Base-by-base conservation (phyloP, 73 alveolate genomes). In the Blepharisma stoltei region DNA sequence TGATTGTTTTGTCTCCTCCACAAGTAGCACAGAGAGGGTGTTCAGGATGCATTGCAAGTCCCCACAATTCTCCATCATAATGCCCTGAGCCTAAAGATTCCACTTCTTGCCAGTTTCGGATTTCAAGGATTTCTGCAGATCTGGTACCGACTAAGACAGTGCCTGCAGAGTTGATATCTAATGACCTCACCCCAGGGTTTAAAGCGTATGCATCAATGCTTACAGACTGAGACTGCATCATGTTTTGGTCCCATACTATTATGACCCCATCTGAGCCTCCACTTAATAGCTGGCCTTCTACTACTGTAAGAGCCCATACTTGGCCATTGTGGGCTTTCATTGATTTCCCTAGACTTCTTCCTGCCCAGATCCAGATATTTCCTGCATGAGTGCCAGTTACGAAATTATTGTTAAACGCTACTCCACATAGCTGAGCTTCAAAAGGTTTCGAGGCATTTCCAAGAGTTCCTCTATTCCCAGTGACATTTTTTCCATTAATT, bases 61-160 rank as follows among this genome's bases (percentile, higher is more conserved):
- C 99, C 99, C 99, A 95, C 50, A 96, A 85, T 84, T 96, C 99
- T 60, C 96, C 98, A 82, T 94, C 98, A 94, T 83, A 96, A 83
- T 96, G 99, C 5, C 98, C 98, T 69, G 93, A 82, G 76, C 95
- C 53, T 80, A 90, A 76, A 46, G 83, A 88, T 60, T 71, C 81
- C 66, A 88, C 86, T 0, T 53, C 81, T 83, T 66, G 80, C 54
- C n/a, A 38, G 48, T 67, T 86, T 81, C 82, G 87, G 47, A 94
- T 55, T 89, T 89, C 97, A 80, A 81, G 83, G 23, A 97, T 93
- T 79, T 97, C 97, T 60, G 97, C 97, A 23, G 98, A 98, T 87
- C 93, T 83, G 38, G 99, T 93, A 71, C 99, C 99, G 32, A 95
- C 92, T 67, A 97, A 78, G 69, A 94, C 70, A 37, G 86, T 81